Base-by-base conservation (phyloP, 148 eudicot species). In the Salicornia ramosissima region DNA sequence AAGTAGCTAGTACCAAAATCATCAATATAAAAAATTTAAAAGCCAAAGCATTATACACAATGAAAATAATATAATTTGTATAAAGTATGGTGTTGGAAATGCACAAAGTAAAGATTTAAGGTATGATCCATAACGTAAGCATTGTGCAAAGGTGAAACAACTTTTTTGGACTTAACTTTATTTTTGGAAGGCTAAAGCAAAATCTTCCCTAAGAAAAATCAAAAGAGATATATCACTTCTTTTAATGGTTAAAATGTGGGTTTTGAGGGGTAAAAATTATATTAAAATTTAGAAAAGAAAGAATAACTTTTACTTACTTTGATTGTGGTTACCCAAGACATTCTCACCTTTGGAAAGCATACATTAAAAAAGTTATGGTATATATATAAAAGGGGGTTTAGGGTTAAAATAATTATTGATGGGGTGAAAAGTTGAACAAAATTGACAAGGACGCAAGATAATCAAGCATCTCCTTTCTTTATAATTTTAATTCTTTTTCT, bases 121-220 rank as follows among this genome's bases (percentile, higher is more conserved):
- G 58, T 71, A 71, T 63, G 75, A 71, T 71, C 75, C 87, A 74
- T 84, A 78, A 82, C 88, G 78, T 84, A 83, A 75, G 75, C 60
- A 61, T 77, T 74, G 78, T 83, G 91, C 86, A 87, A 85, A 83
- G 88, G 78, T 51, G 67, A 74, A 65, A 31, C 64, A 80, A 76
- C 87, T 80, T 83, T 83, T 83, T 67, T 72, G 59, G 75, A 5
- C 45, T 18, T 31, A 22, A 25, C 72, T 40, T 69, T 69, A 40
- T 2, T 54, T 54, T 68, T 36, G 24, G 49, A 69, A 56, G 64
- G 72, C 16, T 28, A 79, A 81, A 81, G 81, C 75, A 71, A 83
- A 77, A 79, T 80, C 82, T 81, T 83, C 82, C 72, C 78, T 71
- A 68, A 25, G 33, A 54, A 55, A 50, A 15, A 33, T 80, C 66